Base-by-base conservation (phyloP, 148 eudicot species). In the Amaranthus hypochondriacus region DNA sequence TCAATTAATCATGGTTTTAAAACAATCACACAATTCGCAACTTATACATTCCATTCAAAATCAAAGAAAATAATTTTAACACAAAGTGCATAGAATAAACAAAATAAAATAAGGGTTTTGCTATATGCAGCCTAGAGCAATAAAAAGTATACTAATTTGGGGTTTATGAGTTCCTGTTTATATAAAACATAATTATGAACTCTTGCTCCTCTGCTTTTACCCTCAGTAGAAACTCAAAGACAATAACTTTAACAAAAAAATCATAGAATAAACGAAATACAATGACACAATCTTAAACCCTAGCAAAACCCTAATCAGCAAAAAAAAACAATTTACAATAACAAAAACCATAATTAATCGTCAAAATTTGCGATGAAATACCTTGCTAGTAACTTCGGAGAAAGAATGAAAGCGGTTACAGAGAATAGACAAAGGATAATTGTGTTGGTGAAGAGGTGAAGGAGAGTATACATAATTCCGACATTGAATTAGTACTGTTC, bases 391-490 rank as follows among this genome's bases (percentile, higher is more conserved):
- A 11, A 76, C 6, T 42, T 52, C 60, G 10, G 58, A 42, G 50
- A 84, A 77, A 59, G 89, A 86, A 73, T 82, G 85, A 21, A 84
- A 75, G 9, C 74, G 79, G 75, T 75, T 78, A 61, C 86, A 71
- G 44, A 71, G 12, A 51, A 70, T 64, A 48, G 79, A 56, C 46
- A 80, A 18, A 8, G 46, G 46, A 44, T 54, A 54, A 57, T 73
- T 80, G 62, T 71, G 81, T 44, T 66, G 82, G 3, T n/a, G 78
- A 50, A 51, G 50, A 0, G 46, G 77, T 15, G 66, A 61, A 59
- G 81, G 71, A 51, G 75, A 73, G 74, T 73, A 79, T 46, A 75
- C 72, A 69, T 73, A 58, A 74, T 59, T 76, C 39, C 84, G 83
- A 75, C 71, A 83, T 67, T 81, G 90, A 60, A 81, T 66, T 15